Conservation (phyloP, 345 rosid species). For the Hibiscus syriacus region DNA sequence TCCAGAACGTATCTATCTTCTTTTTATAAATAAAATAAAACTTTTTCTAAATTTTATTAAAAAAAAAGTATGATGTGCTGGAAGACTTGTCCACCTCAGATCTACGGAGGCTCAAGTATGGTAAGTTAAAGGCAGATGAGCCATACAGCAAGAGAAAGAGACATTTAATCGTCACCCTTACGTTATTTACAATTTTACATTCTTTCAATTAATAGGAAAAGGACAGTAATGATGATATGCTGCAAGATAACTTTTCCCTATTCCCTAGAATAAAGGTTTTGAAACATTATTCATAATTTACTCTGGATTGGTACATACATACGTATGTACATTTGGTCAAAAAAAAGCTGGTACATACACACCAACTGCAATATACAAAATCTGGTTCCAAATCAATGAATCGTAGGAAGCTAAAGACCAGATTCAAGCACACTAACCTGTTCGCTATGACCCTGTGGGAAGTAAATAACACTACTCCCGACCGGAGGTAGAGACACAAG, state of each 20-base stretch:
- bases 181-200: not conserved
- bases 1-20: too few species aligned
- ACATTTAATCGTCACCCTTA: not conserved
- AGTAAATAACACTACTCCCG: constrained; percentile 97
- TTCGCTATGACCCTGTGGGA: constrained; percentile 99
- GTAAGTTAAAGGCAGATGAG: not conserved
- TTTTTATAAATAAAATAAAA: too few species aligned
- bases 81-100: too few species aligned
- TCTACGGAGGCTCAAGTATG: not conserved
- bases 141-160: not conserved
- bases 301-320: not conserved
- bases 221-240: not conserved
- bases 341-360: too few species aligned
- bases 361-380: not conserved
- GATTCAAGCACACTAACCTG: constrained; percentile 46
- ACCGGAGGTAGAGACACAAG: constrained; percentile 87
- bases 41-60: too few species aligned
- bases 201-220: not conserved
- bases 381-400: not conserved
- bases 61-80: too few species aligned
- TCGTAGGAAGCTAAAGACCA: not conserved
- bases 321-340: not conserved
- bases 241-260: not conserved
- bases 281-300: too few species aligned
- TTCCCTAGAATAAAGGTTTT: not conserved